Evolutionary conservation across 2,329 filamentous ascomycete species (phyloP).

Genomic region (Penicillium sp.): DNA sequence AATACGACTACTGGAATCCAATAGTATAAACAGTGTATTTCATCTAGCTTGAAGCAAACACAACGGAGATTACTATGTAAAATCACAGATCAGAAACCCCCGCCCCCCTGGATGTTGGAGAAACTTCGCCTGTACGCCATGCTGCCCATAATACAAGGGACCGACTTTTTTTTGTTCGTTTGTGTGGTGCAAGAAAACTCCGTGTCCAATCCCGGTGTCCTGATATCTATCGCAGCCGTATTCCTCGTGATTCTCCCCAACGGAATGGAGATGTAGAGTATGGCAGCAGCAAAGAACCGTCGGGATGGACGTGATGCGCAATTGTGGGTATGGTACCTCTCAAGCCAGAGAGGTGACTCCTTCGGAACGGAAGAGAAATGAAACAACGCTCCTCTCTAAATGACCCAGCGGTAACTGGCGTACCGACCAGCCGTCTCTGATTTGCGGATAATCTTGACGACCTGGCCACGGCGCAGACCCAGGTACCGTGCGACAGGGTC

Average conservation of each 20-base stretch:
- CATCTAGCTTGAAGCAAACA: conserved; percentile 18
- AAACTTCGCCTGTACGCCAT: conserved; percentile 37
- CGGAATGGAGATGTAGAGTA: neutral
- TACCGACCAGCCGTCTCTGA: conserved; percentile 95
- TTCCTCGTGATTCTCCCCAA: neutral
- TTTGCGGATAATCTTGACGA: conserved; percentile 96
- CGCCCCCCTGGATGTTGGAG: conserved; percentile 21
- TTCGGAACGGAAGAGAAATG: neutral
- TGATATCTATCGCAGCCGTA: neutral
- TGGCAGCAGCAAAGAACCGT: conserved; percentile 2
- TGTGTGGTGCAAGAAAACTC: conserved; percentile 20
- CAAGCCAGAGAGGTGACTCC: neutral
- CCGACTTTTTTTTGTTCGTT: conserved; percentile 25
- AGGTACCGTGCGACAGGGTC: conserved; percentile 92
- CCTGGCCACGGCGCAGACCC: conserved; percentile 82
- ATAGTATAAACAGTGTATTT: conserved; percentile 14
- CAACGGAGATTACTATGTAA: conserved; percentile 22
- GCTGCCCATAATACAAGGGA: conserved; percentile 36
- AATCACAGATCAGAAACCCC: conserved; percentile 16
- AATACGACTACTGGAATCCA: neutral
- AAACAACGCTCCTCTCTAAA: conserved; percentile 26
- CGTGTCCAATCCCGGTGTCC: conserved; percentile 15
- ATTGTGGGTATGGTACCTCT: conserved; percentile 10
- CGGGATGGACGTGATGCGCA: conserved; percentile 12
- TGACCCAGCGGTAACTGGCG: conserved; percentile 79